A percentile compares a stretch with the other conserved stretches of the same genome.
Evolutionary conservation across 192 early-diverging fungal genomes (phyloP).

Genomic region (Coemansia sp.): DNA sequence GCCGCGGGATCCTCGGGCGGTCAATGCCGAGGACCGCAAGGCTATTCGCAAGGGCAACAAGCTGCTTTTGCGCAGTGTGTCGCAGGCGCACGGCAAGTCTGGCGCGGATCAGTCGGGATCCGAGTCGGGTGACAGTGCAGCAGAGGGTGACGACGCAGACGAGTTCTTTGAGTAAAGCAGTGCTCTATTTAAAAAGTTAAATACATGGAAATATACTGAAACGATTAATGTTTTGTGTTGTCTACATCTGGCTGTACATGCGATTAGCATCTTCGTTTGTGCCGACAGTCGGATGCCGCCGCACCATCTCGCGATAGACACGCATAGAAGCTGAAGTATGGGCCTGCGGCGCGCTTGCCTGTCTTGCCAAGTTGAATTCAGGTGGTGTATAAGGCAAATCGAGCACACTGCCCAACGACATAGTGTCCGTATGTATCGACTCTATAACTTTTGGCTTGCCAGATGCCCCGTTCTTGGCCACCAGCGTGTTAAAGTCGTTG

Average conservation of each 20-base stretch:
- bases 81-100: conserved; percentile 16
- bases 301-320: not conserved
- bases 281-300: not conserved
- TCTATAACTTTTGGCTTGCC: not conserved
- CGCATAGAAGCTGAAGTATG: not conserved
- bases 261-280: not conserved
- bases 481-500: not conserved
- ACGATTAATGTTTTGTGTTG: not conserved
- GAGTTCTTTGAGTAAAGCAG: conserved; percentile 34
- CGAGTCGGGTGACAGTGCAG: not conserved
- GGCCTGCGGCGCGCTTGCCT: not conserved
- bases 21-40: conserved; percentile 32
- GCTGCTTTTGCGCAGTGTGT: conserved; percentile 31
- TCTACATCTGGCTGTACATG: not conserved
- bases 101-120: not conserved
- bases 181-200: too few relatives aligned
- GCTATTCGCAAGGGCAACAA: conserved; percentile 28
- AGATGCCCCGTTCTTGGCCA: not conserved
- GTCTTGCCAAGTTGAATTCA: not conserved
- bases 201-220: too few relatives aligned
- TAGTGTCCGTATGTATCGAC: not conserved
- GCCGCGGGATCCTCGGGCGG: conserved; percentile 32
- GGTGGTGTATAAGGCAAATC: not conserved
- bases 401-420: not conserved
- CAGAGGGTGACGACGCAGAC: conserved; percentile 16